Evolutionary conservation across 495 filamentous ascomycete genomes (phyloP).

Genomic region (Friedmanniomyces simplex): DNA sequence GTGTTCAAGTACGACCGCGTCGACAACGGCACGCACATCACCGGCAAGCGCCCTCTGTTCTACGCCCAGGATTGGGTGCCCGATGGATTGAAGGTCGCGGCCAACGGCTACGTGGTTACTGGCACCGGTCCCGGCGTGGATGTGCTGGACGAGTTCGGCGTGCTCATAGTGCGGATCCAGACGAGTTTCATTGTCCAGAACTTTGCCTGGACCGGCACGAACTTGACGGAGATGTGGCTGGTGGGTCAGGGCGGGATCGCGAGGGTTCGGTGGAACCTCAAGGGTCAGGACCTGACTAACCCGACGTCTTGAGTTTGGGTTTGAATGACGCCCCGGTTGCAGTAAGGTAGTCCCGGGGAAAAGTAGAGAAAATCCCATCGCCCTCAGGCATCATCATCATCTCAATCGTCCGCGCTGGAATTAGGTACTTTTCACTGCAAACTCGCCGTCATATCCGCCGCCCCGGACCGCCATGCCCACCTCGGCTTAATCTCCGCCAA

Average conservation of each 20-base stretch:
- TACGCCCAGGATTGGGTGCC: slow-evolving; percentile 15
- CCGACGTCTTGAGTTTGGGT: too few species aligned
- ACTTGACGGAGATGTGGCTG: slow-evolving; percentile 14
- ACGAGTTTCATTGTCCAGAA: slow-evolving; percentile 25
- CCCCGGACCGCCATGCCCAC: slow-evolving; percentile 1
- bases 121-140: slow-evolving; percentile 18
- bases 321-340: neutral
- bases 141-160: slow-evolving; percentile 22
- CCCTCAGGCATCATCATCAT: neutral
- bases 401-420: too few species aligned
- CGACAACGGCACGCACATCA: slow-evolving; percentile 30
- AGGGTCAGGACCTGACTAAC: too few species aligned
- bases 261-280: slow-evolving; percentile 12
- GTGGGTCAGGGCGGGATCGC: slow-evolving; percentile 13
- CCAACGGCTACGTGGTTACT: slow-evolving; percentile 25
- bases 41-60: slow-evolving; percentile 13
- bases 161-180: slow-evolving; percentile 21
- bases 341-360: neutral
- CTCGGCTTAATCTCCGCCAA: slow-evolving; percentile 2
- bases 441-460: neutral
- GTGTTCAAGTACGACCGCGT: slow-evolving; percentile 20
- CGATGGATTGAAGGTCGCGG: slow-evolving; percentile 26
- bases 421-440: neutral
- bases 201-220: slow-evolving; percentile 15
- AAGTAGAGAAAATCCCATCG: neutral